Evolutionary conservation across 805 yeast genomes (phyloP), one percentile per base, ranked within the genome.

Genomic region (Debaryomyces hansenii): DNA sequence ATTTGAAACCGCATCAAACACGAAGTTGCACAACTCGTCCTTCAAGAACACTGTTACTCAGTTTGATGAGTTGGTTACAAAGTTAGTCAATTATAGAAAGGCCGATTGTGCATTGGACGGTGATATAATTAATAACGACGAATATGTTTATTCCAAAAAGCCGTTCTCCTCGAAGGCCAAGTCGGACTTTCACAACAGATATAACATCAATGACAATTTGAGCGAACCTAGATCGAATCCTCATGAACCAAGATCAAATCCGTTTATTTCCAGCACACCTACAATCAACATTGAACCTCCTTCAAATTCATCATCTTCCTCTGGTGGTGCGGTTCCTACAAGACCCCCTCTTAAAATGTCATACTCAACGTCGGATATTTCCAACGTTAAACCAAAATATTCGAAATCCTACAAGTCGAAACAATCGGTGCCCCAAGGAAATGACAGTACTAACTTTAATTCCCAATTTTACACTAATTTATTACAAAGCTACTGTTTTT

Each of bases 401-500:
- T 66, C 70, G n/a, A 62, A 63, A 47, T 54, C 67, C 4, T 64
- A 50, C 51, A 54, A 49, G 48, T 41, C 55, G 5, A 49, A 48
- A 36, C 46, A 45, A 35, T 31, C 34, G 2, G 5, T 14, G 14
- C 7, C 34, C 16, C 46, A 60, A 58, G 42, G 41, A 39, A 44
- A 29, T 24, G 34, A 32, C n/a, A 41, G 14, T 40, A 41, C 57
- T 21, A 51, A 52, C 31, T 57, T 64, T 46, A 56, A 54, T 45
- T 54, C 64, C 27, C 48, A 51, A 53, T 62, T 53, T 50, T 69
- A 69, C 47, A 56, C 70, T 2, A 70, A 66, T 49, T 58, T 69
- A 47, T 54, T 69, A 44, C 64, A 63, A 44, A 64, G 60, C 28
- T 69, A 66, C 45, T 69, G 75, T 50, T 69, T 69, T 54, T 64